phyloP scores from a whole-genome alignment of 306 rosid genomes.

The Pueraria montana region DNA sequence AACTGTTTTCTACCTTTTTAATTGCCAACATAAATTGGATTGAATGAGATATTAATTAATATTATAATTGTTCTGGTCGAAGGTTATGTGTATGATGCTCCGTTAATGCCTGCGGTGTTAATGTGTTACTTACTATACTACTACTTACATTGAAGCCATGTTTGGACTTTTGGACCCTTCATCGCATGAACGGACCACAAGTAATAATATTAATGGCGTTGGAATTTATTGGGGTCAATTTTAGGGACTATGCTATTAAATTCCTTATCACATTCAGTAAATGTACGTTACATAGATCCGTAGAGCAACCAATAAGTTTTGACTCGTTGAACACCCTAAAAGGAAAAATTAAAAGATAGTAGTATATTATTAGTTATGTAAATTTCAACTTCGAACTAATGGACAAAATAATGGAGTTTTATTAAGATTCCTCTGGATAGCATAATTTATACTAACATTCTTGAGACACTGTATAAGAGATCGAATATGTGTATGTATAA shows the following conservation, averaged over 20 bases:
- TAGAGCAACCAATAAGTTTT: neutral
- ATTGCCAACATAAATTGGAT: slow-evolving; percentile 10
- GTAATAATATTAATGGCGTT: neutral
- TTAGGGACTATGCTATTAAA: neutral
- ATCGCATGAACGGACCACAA: neutral
- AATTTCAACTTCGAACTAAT: neutral
- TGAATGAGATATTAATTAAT: neutral
- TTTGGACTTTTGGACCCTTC: slow-evolving; percentile 27
- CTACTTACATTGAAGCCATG: neutral
- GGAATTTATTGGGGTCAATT: slow-evolving; percentile 21
- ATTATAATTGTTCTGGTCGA: slow-evolving; percentile 2
- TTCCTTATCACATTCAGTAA: slow-evolving; percentile 1
- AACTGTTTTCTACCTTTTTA: slow-evolving; percentile 1
- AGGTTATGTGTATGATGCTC: slow-evolving; percentile 24
- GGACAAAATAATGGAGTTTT: neutral
- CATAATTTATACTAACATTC: neutral
- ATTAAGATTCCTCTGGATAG: neutral
- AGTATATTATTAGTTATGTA: neutral
- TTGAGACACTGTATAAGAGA: neutral
- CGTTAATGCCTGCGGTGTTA: slow-evolving; percentile 16
- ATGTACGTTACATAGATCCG: slow-evolving; percentile 12
- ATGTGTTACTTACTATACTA: too few relatives aligned
- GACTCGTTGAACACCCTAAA: neutral
- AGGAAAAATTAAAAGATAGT: neutral
- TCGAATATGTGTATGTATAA: slow-evolving; percentile 17